A percentile compares a stretch with the other conserved stretches of the same genome.
phyloP scores from a whole-genome alignment of 306 rosid genomes.

The Vigna angularis region DNA sequence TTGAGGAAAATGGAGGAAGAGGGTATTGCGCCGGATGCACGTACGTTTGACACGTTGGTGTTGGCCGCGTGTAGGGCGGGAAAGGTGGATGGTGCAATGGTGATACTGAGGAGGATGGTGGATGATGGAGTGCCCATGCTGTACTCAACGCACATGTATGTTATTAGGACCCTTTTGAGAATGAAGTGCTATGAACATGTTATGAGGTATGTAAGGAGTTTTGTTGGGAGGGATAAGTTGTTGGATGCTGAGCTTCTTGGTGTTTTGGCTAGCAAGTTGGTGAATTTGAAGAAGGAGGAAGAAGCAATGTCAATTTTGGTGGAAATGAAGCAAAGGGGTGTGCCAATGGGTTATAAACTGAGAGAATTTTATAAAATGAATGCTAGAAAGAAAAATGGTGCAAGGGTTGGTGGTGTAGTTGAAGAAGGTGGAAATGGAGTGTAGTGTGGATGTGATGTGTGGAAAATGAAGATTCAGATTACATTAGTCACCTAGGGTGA shows the following conservation, averaged over 20 bases:
- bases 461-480: background rate
- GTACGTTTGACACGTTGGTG: conserved; percentile 71
- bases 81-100: conserved; percentile 64
- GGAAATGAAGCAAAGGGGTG: conserved; percentile 58
- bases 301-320: conserved; percentile 57
- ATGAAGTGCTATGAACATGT: conserved; percentile 43
- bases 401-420: background rate
- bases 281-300: conserved; percentile 40
- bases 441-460: background rate
- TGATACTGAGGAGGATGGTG: conserved; percentile 67
- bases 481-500: background rate
- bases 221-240: conserved; percentile 52
- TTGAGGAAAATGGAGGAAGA: conserved; percentile 49
- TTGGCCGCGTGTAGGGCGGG: conserved; percentile 61
- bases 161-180: conserved; percentile 48
- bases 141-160: conserved; percentile 54
- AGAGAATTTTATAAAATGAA: conserved; percentile 35
- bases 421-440: background rate
- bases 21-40: conserved; percentile 48
- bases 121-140: conserved; percentile 58
- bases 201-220: conserved; percentile 53
- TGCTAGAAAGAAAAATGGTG: conserved; percentile 18
- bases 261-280: conserved; percentile 53
- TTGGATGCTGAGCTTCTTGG: conserved; percentile 54
- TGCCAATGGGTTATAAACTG: conserved; percentile 52